Evolutionary conservation across 805 yeast species (phyloP).

Genomic region (Wickerhamomyces queroliae): DNA sequence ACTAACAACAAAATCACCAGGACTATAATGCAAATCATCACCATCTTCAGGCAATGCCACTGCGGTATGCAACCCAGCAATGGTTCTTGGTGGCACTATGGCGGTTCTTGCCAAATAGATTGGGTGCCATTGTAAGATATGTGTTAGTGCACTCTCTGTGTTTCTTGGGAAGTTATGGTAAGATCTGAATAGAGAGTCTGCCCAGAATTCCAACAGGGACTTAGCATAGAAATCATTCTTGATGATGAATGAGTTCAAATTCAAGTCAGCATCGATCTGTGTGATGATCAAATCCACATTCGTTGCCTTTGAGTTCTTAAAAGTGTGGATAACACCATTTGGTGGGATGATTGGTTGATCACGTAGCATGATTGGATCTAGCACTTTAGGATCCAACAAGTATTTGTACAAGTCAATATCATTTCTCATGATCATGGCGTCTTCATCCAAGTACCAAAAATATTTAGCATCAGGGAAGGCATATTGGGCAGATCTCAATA

Average conservation of each 20-base stretch:
- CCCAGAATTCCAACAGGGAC: conserved; percentile 74
- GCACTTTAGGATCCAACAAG: conserved; percentile 51
- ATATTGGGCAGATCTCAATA: conserved; percentile 83
- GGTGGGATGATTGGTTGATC: conserved; percentile 74
- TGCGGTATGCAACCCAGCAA: conserved; percentile 41
- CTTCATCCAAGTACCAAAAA: conserved; percentile 83
- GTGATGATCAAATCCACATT: conserved; percentile 59
- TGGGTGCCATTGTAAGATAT: conserved; percentile 94
- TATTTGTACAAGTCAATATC: conserved; percentile 54
- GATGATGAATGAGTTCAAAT: conserved; percentile 67
- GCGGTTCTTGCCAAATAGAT: conserved; percentile 66
- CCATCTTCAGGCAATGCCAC: conserved; percentile 28
- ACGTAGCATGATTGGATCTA: conserved; percentile 58
- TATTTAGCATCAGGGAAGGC: conserved; percentile 90
- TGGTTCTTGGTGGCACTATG: conserved; percentile 57
- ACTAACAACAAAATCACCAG: conserved; percentile 64
- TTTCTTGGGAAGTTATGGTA: conserved; percentile 53
- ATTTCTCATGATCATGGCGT: conserved; percentile 70
- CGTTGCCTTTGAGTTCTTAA: conserved; percentile 48
- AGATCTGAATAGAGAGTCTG: conserved; percentile 62
- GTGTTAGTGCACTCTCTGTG: conserved; percentile 72
- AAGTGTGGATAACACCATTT: conserved; percentile 62
- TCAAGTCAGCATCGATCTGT: conserved; percentile 60
- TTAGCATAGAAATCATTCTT: conserved; percentile 59
- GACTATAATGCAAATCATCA: conserved; percentile 45